Evolutionary conservation across 441 rosid species (phyloP).

Genomic region (Arabidopsis lyrata): DNA sequence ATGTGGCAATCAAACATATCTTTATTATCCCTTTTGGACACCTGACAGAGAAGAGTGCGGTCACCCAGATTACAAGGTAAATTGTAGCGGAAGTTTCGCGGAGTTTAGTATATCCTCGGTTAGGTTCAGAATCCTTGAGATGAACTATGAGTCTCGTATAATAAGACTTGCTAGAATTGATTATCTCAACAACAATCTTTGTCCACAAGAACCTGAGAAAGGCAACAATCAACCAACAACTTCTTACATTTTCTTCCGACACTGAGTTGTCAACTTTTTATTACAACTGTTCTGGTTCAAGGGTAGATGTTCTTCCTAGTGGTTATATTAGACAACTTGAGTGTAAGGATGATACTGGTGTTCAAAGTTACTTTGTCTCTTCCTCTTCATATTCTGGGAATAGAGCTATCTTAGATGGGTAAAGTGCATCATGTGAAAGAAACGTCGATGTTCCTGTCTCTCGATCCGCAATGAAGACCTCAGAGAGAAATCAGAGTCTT

Average conservation of each 20-base stretch:
- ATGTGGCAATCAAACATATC: neutral
- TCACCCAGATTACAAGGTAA: conserved; percentile 31
- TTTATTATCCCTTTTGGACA: conserved; percentile 31
- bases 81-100: neutral
- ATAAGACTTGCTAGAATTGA: conserved; percentile 38
- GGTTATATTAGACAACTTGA: conserved; percentile 4
- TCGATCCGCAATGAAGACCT: conserved; percentile 2
- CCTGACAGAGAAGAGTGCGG: conserved; percentile 25
- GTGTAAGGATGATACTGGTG: neutral
- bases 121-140: conserved; percentile 27
- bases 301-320: too few relatives aligned
- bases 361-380: conserved; percentile 18
- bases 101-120: neutral
- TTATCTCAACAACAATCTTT: conserved; percentile 35
- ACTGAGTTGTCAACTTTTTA: conserved; percentile 27
- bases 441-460: conserved; percentile 38
- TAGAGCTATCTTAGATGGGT: neutral
- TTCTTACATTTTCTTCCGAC: conserved; percentile 23
- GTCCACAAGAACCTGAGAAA: conserved; percentile 37
- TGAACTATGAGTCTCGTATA: neutral
- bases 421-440: conserved; percentile 23
- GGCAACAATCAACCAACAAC: neutral
- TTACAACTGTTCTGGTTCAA: conserved; percentile 29
- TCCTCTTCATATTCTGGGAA: neutral
- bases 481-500: neutral